Evolutionary conservation across 805 yeast genomes (phyloP).

Genomic region (Wickerhamomyces pijperi): DNA sequence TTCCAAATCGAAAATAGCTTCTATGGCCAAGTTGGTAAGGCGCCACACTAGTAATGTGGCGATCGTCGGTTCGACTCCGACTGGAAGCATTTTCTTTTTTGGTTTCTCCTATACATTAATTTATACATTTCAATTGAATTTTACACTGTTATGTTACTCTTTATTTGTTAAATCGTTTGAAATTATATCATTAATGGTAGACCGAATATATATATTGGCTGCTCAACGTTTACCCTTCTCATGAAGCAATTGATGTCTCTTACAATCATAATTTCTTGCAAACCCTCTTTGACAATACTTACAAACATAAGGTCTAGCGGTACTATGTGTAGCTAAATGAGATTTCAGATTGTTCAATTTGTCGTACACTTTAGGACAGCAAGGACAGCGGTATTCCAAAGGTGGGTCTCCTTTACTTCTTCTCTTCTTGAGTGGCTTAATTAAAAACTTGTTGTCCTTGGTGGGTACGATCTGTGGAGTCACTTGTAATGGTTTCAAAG

Average conservation of each 20-base stretch:
- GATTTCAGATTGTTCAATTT: constrained; percentile 51
- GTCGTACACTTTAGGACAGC: neutral
- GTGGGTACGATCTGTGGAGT: neutral
- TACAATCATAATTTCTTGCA: constrained; percentile 69
- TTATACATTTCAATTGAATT: no score
- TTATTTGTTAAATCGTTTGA: no score
- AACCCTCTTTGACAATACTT: constrained; percentile 53
- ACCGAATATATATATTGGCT: no score
- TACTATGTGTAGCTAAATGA: constrained; percentile 68
- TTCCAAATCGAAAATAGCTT: no score
- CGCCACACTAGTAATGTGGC: constrained; percentile 78
- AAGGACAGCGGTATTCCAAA: neutral
- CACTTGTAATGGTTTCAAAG: no score
- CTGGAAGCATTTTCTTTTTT: constrained; percentile 35
- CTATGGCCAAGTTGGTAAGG: constrained; percentile 63
- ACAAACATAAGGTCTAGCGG: constrained; percentile 62
- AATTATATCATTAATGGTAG: no score
- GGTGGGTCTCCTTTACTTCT: neutral
- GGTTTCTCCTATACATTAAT: neutral
- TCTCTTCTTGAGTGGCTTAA: neutral
- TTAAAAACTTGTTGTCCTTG: neutral
- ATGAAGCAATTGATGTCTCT: constrained; percentile 68
- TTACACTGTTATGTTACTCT: no score
- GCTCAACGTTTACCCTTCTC: constrained; percentile 43
- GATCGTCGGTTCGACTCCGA: constrained; percentile 73